phyloP scores from a whole-genome alignment of 805 yeast species.

The Candida montana region DNA sequence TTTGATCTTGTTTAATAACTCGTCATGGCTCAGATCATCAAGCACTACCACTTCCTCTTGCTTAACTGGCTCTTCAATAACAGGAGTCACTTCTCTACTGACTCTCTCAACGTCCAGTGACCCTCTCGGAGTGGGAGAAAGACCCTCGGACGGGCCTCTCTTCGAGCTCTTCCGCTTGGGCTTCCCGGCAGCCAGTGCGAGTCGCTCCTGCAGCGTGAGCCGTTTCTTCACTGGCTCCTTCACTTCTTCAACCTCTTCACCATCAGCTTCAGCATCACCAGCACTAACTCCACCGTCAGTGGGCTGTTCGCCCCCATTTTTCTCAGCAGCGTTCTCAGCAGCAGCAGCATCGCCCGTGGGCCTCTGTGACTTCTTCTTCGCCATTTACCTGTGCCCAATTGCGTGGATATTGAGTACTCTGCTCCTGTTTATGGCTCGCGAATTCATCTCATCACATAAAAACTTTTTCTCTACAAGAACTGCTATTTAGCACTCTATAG shows the following conservation, averaged over 20 bases:
- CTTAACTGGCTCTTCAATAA: background rate
- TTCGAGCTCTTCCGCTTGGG: constrained; percentile 20
- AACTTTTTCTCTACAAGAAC: background rate
- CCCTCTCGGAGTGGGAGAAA: constrained; percentile 3
- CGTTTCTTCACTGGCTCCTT: constrained; percentile 39
- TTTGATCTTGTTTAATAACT: constrained; percentile 11
- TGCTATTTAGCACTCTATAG: too few relatives aligned
- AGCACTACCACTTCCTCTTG: background rate
- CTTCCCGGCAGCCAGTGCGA: constrained; percentile 69
- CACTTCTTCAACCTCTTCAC: background rate
- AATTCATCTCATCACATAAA: constrained; percentile 1
- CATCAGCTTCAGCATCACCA: background rate
- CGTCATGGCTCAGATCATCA: constrained; percentile 13
- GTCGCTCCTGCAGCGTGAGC: constrained; percentile 75
- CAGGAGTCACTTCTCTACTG: background rate
- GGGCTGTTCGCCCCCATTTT: too few relatives aligned
- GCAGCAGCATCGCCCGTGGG: background rate
- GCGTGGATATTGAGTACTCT: too few relatives aligned
- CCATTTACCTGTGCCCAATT: background rate
- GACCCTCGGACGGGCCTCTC: constrained; percentile 1
- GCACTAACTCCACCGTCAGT: too few relatives aligned
- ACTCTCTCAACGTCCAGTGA: constrained; percentile 7
- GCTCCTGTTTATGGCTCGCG: background rate
- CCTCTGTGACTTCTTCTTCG: constrained; percentile 1
- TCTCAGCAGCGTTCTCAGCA: background rate